Evolutionary conservation across 305 asterid genomes (phyloP).

Genomic region (Fraxinus xanthoxyloides): DNA sequence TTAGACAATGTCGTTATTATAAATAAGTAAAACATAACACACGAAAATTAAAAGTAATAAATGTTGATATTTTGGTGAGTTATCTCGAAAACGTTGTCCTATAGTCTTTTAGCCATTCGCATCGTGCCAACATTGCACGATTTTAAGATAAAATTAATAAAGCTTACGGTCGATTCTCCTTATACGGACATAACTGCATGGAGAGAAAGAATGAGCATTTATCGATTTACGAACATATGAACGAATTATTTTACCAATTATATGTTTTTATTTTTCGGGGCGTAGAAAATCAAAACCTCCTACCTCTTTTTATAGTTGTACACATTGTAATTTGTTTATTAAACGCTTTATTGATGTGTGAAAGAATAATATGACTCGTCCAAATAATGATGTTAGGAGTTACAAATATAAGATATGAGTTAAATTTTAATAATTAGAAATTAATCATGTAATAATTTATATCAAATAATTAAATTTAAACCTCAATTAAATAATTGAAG

Average conservation of each 20-base stretch:
- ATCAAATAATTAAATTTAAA: not conserved
- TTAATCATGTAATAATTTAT: not conserved
- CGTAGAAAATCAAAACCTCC: not conserved
- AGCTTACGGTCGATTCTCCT: too few relatives aligned
- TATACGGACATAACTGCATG: not conserved
- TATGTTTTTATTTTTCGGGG: not conserved
- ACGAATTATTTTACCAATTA: not conserved
- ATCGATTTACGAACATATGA: not conserved
- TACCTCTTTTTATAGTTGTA: not conserved
- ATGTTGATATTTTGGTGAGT: too few relatives aligned
- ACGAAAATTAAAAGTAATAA: too few relatives aligned
- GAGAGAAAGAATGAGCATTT: not conserved
- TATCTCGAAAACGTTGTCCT: too few relatives aligned
- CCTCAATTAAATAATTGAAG: not conserved
- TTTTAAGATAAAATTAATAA: too few relatives aligned
- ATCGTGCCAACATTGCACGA: too few relatives aligned
- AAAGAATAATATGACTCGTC: not conserved
- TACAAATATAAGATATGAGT: not conserved
- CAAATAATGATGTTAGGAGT: not conserved
- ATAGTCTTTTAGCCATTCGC: not conserved
- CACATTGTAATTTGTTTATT: not conserved
- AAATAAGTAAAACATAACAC: too few relatives aligned
- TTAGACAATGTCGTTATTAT: too few relatives aligned
- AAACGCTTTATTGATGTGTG: too few relatives aligned
- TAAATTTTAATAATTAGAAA: too few relatives aligned